Evolutionary conservation across 495 filamentous ascomycete species (phyloP).

Genomic region (Cercophora newfieldiana): DNA sequence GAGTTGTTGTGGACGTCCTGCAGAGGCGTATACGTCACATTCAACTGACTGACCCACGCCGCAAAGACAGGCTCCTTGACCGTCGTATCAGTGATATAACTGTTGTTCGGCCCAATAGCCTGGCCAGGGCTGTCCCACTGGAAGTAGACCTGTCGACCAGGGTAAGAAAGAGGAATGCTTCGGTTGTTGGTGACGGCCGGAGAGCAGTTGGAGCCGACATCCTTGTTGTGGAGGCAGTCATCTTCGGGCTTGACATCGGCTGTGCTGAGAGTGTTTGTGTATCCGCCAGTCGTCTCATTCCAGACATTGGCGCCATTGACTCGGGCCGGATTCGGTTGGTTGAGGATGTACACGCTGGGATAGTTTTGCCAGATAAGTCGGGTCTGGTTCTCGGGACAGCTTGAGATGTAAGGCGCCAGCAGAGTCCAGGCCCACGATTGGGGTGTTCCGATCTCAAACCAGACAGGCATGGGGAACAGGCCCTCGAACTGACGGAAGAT

Average conservation of each 20-base stretch:
- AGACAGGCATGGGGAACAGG: slow-evolving; percentile 81
- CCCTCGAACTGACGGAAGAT: slow-evolving; percentile 86
- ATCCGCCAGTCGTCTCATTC: slow-evolving; percentile 56
- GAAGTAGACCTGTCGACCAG: slow-evolving; percentile 71
- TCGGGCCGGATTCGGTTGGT: slow-evolving; percentile 72
- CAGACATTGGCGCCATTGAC: slow-evolving; percentile 55
- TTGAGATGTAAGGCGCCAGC: slow-evolving; percentile 80
- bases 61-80: slow-evolving; percentile 66
- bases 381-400: slow-evolving; percentile 73
- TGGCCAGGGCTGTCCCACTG: slow-evolving; percentile 72
- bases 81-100: slow-evolving; percentile 64
- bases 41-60: slow-evolving; percentile 79
- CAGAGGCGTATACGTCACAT: slow-evolving; percentile 77
- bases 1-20: slow-evolving; percentile 51
- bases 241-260: slow-evolving; percentile 39
- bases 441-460: slow-evolving; percentile 78
- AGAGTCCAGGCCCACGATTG: slow-evolving; percentile 89
- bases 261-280: slow-evolving; percentile 43
- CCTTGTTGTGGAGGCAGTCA: slow-evolving; percentile 53
- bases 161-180: slow-evolving; percentile 66
- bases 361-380: slow-evolving; percentile 88
- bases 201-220: slow-evolving; percentile 55
- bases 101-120: slow-evolving; percentile 75
- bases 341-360: slow-evolving; percentile 69
- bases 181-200: slow-evolving; percentile 68